Evolutionary conservation across 2,329 filamentous ascomycete species (phyloP), one percentile per base, ranked within the genome.

Genomic region (Sclerotinia borealis): DNA sequence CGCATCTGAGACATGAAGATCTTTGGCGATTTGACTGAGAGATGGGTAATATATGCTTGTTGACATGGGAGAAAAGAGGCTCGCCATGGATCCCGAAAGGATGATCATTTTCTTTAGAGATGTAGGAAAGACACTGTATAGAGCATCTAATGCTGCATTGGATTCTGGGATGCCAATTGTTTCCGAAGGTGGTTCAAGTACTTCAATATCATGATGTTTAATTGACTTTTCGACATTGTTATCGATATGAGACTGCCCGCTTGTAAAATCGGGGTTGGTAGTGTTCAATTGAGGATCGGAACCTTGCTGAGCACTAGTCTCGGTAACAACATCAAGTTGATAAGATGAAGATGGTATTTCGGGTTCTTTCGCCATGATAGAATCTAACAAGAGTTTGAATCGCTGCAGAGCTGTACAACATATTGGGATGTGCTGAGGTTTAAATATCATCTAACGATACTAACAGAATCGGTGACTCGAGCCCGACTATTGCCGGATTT

Each of bases 1-100:
- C 3, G 72, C 70, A 15, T 70, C 72, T 13, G 75, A 73, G 22
- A 84, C 78, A 25, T 77, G 36, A 17, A 84, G 74, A 47, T 82
- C 80, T 1, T 74, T 61, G 11, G 82, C 78, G 11, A 85, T 74
- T 10, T 22, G 34, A 36, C 19, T n/a, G 27, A 54, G 31, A 17
- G 50, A 36, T 3, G 64, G 64, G 27, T 52, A 49, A 29, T 65
- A 65, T 4, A 63, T 65, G 39, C 43, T 63, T 1, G 60, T 37
- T 19, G 63, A 50, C 11, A 62, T 31, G 27, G 59, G 51, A 31
- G 61, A 63, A 43, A 58, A 56, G 1, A 63, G 29, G 11, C 19
- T 29, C 9, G 50, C 61, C 11, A 63, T 27, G 27, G 27, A 34
- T 50, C 22, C 27, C 3, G 29, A 11, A 22, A 49, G n/a, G n/a